These are phyloP conservation scores for Podospora anserina DNA, from an alignment of 495 filamentous ascomycete genomes.

Conservation along the genomic window DNA sequence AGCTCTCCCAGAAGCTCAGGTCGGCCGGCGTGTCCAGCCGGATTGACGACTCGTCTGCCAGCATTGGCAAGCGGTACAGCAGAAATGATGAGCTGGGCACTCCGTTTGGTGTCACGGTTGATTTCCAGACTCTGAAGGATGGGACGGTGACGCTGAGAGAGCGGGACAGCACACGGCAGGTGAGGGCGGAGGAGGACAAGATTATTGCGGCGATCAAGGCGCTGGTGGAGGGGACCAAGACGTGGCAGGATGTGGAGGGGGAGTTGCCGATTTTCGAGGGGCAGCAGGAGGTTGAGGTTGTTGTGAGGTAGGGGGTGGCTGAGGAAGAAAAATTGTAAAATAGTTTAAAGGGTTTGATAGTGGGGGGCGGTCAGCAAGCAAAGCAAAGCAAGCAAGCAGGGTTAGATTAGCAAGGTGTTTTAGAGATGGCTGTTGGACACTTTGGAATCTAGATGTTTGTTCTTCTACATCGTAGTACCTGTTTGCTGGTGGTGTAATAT, in stretches of 20 bases:
- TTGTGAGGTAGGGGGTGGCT: constrained; percentile 16
- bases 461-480: neutral
- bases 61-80: constrained; percentile 72
- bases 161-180: constrained; percentile 68
- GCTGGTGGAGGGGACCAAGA: constrained; percentile 57
- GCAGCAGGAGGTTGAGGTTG: constrained; percentile 51
- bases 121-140: constrained; percentile 75
- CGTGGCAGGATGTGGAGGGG: constrained; percentile 58
- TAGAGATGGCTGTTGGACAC: neutral
- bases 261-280: constrained; percentile 60
- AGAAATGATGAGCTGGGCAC: constrained; percentile 73
- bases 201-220: constrained; percentile 60
- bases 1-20: constrained; percentile 58
- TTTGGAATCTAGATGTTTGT: neutral
- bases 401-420: neutral
- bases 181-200: constrained; percentile 60
- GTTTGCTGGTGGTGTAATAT: too few species aligned
- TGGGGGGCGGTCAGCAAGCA: too few species aligned
- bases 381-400: neutral
- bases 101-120: constrained; percentile 65
- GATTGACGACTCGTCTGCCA: constrained; percentile 65
- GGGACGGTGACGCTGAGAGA: constrained; percentile 68
- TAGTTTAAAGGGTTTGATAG: neutral
- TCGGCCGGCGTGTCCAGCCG: constrained; percentile 59
- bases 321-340: neutral